These are phyloP conservation scores for Paratrypanosoma confusum DNA, from an alignment of 208 protist species.

Conservation along the genomic window DNA sequence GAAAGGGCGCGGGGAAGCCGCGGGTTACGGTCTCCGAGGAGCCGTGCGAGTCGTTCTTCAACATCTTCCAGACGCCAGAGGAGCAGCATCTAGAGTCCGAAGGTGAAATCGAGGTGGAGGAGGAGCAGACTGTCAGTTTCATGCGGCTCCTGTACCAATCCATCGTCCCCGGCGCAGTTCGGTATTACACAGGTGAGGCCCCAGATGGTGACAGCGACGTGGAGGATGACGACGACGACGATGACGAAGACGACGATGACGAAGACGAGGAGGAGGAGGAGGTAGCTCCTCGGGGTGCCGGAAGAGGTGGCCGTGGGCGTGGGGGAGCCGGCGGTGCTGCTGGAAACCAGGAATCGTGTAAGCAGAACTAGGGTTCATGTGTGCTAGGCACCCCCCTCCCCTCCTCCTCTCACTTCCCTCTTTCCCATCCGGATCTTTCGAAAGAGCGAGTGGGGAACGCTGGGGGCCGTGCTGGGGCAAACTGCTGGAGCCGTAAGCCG, in stretches of 20 bases:
- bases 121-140: conserved; percentile 27
- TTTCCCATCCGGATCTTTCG: too few relatives aligned
- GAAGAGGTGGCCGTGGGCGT: too few relatives aligned
- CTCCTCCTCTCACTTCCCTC: too few relatives aligned
- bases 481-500: too few relatives aligned
- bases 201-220: conserved; percentile 60
- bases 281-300: too few relatives aligned
- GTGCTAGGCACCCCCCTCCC: too few relatives aligned
- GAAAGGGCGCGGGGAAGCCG: conserved; percentile 24
- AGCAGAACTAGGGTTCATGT: too few relatives aligned
- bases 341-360: too few relatives aligned
- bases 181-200: conserved; percentile 82
- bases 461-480: too few relatives aligned
- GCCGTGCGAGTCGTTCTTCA: conserved; percentile 70
- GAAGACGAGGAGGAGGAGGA: conserved; percentile 33
- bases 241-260: conserved; percentile 69
- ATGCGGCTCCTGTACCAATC: conserved; percentile 48
- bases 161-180: conserved; percentile 66
- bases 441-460: too few relatives aligned
- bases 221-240: conserved; percentile 52
- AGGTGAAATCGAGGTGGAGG: conserved; percentile 33
- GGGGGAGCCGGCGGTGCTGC: too few relatives aligned
- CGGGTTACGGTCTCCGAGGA: conserved; percentile 31
- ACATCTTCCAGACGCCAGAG: conserved; percentile 43
- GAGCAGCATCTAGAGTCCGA: conserved; percentile 14